A percentile compares a stretch with the other conserved stretches of the same genome.
Evolutionary conservation across 768 basidiomycete species (phyloP).

Genomic region (Myochromella boudieri): DNA sequence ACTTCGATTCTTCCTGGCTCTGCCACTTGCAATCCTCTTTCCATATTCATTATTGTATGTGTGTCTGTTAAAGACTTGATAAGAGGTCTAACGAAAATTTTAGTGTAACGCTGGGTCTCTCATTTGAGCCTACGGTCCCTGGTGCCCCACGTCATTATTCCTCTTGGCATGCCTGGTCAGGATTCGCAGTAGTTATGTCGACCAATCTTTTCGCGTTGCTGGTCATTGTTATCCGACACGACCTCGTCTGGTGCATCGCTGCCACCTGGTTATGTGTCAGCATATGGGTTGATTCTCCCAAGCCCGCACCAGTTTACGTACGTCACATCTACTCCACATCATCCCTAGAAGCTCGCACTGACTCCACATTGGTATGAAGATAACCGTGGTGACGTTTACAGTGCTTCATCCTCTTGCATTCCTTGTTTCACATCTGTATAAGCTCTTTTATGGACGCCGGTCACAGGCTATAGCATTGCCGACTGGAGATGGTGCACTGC

Average conservation of each 20-base stretch:
- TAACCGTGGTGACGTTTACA: slow-evolving; percentile 63
- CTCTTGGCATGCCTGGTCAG: slow-evolving; percentile 65
- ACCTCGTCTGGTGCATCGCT: slow-evolving; percentile 75
- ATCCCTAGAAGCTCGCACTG: not conserved
- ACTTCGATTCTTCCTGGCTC: slow-evolving; percentile 63
- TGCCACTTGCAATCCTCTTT: slow-evolving; percentile 59
- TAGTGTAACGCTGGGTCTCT: slow-evolving; percentile 70
- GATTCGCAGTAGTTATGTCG: slow-evolving; percentile 64
- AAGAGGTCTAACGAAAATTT: not conserved
- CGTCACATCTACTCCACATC: slow-evolving; percentile 23
- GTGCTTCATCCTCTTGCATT: slow-evolving; percentile 64
- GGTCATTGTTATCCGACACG: slow-evolving; percentile 55
- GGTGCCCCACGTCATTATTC: slow-evolving; percentile 52
- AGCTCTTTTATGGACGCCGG: slow-evolving; percentile 21
- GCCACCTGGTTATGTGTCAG: slow-evolving; percentile 74
- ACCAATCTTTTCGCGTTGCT: slow-evolving; percentile 61
- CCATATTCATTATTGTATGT: slow-evolving; percentile 58
- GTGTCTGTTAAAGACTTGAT: not conserved
- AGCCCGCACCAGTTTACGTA: slow-evolving; percentile 66
- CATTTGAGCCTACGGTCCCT: slow-evolving; percentile 44
- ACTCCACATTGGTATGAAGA: slow-evolving; percentile 32
- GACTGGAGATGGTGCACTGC: slow-evolving; percentile 18
- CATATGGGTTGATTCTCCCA: slow-evolving; percentile 60
- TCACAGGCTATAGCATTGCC: slow-evolving; percentile 19
- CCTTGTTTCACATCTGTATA: slow-evolving; percentile 44